Base-by-base conservation (phyloP, 2,329 filamentous ascomycete species). In the Graphiopsis chlorocephala region DNA sequence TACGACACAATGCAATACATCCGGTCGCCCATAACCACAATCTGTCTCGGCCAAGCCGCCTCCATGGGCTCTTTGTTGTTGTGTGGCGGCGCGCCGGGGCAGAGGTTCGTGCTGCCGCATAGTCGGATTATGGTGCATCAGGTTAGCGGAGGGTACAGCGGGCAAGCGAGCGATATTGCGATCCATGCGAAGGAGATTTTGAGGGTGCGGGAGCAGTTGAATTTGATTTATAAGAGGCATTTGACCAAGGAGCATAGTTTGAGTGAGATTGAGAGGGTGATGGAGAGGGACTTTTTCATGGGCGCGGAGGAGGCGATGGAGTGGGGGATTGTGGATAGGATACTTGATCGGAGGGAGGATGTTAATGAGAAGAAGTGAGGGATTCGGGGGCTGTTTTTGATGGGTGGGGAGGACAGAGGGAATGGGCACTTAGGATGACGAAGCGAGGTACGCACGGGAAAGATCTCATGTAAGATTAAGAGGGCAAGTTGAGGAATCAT, bases 1-100 rank as follows among this genome's bases (percentile, higher is more conserved):
- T 99, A 99, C 83, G 95, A 99, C 77, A 99, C 95, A 14, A 98
- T 99, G 94, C 88, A 90, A 71, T 99, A 99, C 78, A 98, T 99
- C 75, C 88, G 90, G 66, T 91, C 91, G 2, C 92, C 94, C 1
- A 93, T 99, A 0, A 94, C 90, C 50, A 99, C 95, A 0, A 95
- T 99, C 31, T 98, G 95, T 74, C 86, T 99, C 50, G 95, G 95
- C 8, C 92, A 96, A 73, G 95, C 96, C 0, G 94, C 95, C 1
- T 95, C 90, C 3, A 99, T 99, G 95, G 95, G 93, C 6, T 92
- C 90, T 1, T 83, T 99, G 26, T 83, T 99, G 1, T 86, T 99
- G 0, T 90, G 91, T 56, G 95, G 94, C 55, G 95, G 96, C 23
- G 87, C 92, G 65, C 84, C 90, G 0, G 93, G 93, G 17, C 92